phyloP scores from a whole-genome alignment of 192 early-diverging fungal genomes.

The Coemansia sp. region DNA sequence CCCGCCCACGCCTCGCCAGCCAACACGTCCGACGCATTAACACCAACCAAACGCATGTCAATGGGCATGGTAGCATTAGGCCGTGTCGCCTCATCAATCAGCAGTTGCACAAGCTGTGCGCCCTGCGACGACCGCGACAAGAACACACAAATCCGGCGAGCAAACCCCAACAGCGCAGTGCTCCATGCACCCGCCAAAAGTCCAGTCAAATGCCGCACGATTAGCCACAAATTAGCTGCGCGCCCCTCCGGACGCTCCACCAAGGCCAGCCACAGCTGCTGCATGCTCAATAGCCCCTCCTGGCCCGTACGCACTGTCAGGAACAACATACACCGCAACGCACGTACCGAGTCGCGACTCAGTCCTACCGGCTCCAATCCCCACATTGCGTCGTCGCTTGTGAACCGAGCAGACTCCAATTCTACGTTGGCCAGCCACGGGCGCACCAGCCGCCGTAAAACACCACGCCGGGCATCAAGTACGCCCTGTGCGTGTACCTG shows the following conservation, averaged over 20 bases:
- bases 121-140: conserved; percentile 45
- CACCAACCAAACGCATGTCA: not conserved
- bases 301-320: conserved; percentile 22
- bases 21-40: conserved; percentile 1
- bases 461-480: conserved; percentile 9
- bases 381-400: not conserved
- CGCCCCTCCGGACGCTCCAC: conserved; percentile 1
- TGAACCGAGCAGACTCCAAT: conserved; percentile 4
- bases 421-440: conserved; percentile 45
- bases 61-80: conserved; percentile 26
- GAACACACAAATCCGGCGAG: conserved; percentile 45
- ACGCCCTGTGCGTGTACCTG: conserved; percentile 34
- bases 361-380: conserved; percentile 24
- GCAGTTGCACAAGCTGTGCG: conserved; percentile 18
- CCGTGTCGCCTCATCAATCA: conserved; percentile 23
- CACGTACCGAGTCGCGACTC: conserved; percentile 36
- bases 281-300: conserved; percentile 24
- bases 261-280: conserved; percentile 40
- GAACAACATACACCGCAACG: conserved; percentile 47
- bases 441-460: conserved; percentile 13
- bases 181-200: conserved; percentile 26
- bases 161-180: conserved; percentile 22
- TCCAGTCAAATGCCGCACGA: conserved; percentile 30
- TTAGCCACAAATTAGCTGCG: conserved; percentile 29
- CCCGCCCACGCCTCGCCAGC: conserved; percentile 29